Base-by-base conservation (phyloP, 2,329 filamentous ascomycete species). In the Pseudogymnoascus sp. region DNA sequence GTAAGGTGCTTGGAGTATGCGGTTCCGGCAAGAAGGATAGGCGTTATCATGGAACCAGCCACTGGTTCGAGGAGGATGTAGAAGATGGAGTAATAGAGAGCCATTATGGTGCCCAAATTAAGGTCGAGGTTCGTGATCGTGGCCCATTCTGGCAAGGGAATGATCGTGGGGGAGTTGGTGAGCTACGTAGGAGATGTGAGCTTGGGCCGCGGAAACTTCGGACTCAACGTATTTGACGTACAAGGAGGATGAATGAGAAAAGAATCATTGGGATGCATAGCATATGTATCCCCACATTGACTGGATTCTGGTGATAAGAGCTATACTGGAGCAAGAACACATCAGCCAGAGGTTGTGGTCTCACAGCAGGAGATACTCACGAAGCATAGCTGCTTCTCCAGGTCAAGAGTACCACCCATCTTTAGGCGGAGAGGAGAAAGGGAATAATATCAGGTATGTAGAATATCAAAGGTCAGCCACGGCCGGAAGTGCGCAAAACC, bases 31-130 rank as follows among this genome's bases (percentile, higher is more conserved):
- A 97, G 78, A 65, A 96, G 86, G 34, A 97, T 80, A 2, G 90
- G 84, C 5, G 90, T 87, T 44, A 96, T 79, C 28, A 90, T 78
- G 10, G 85, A 87, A 60, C 95, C 95, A 10, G 95, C 95, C 0
- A 97, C 91, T 0, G 95, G 95, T 73, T 99, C 95, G 72, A 99
- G 88, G 21, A 99, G 84, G 59, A 97, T 82, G 73, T 97, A 99
- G 63, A 97, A 84, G 1, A 83, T 83, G 38, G 89, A 84, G 77
- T 95, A 97, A 28, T 87, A 72, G 61, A 85, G 81, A 36, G 86
- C 85, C 50, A 78, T 78, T 63, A 89, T 83, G 11, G 84, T 91
- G 67, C 84, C 85, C 46, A 86, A 78, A 68, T 86, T 93, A 64
- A 87, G 83, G 14, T 83, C 81, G 66, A 88, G 83, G 70, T 89